Evolutionary conservation across 2,329 filamentous ascomycete species (phyloP), one percentile per base, ranked within the genome.

Genomic region (Lachnellula suecica): DNA sequence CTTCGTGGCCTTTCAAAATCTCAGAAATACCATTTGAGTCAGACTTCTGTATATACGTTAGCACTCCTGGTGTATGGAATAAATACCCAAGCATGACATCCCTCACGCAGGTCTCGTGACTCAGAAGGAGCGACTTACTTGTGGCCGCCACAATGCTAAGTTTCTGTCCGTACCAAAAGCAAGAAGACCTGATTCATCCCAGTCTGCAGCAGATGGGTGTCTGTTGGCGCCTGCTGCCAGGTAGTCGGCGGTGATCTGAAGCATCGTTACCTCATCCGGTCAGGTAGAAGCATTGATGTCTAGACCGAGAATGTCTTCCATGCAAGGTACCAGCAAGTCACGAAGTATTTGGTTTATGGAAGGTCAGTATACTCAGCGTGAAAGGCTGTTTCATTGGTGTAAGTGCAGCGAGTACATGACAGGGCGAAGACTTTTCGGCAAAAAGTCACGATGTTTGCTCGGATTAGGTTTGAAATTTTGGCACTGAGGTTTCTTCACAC

Each of bases 101-200:
- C n/a, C 31, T 23, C 7, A 19, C 34, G 8, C 5, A 20, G 19
- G 40, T 47, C 47, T 27, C 44, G 25, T 44, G 34, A 51, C n/a
- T 20, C 20, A 44, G 19, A 13, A 17, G 15, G n/a, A n/a, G 15
- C 42, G 53, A 73, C 84, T 71, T 77, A 92, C 89, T 68, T 79
- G 71, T 51, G 91, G 91, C 67, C 84, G 78, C 94, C 94, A 99
- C 37, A 97, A 68, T 40, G 91, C 93, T 62, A 99, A 81, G 72
- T 94, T 94, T 62, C 86, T 85, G 71, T 95, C 90, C 8, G 92
- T 87, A 27, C 94, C 94, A 73, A 90, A 99, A 25, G 91, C 94
- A 49, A 99, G 77, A 41, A 91, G 68, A 9, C 88, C 89, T 19
- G 75, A 74, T 58, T 79, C 73, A 66, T 88, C 84, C 94, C 94